Conservation (phyloP, 2,329 filamentous ascomycete species). For the Knoxdaviesia capensis region DNA sequence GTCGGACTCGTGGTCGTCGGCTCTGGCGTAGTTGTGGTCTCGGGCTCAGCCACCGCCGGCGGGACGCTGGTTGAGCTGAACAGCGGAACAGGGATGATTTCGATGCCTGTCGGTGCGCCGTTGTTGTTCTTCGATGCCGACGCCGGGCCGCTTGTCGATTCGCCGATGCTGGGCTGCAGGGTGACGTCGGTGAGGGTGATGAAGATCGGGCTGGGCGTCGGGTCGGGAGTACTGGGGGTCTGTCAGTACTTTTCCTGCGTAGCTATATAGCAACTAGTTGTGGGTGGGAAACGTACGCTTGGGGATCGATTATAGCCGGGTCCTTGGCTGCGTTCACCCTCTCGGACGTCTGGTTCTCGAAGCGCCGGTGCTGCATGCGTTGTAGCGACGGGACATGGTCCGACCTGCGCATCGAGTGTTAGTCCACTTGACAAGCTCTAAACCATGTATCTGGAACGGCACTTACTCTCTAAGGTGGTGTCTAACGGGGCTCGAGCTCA, state of each 20-base stretch:
- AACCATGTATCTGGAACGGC: no score
- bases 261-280: neutral
- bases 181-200: neutral
- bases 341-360: neutral
- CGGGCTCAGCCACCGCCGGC: no score
- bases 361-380: no score
- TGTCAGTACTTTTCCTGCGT: neutral
- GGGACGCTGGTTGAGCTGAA: no score
- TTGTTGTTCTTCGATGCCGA: neutral
- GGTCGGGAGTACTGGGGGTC: neutral
- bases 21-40: no score
- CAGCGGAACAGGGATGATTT: no score
- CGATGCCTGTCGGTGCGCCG: neutral
- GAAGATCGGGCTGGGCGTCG: slow-evolving; percentile 4
- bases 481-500: no score
- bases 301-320: neutral
- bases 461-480: no score
- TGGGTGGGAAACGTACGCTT: neutral
- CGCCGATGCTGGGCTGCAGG: neutral
- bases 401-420: no score
- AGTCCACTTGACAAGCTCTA: no score
- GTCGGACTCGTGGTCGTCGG: neutral
- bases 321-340: neutral
- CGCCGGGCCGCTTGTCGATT: neutral
- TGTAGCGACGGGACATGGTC: no score